Percentiles rank a stretch among this genome's conserved stretches.
These are phyloP conservation scores for Rubus idaeus DNA, from an alignment of 306 rosid species.

Conservation along the genomic window DNA sequence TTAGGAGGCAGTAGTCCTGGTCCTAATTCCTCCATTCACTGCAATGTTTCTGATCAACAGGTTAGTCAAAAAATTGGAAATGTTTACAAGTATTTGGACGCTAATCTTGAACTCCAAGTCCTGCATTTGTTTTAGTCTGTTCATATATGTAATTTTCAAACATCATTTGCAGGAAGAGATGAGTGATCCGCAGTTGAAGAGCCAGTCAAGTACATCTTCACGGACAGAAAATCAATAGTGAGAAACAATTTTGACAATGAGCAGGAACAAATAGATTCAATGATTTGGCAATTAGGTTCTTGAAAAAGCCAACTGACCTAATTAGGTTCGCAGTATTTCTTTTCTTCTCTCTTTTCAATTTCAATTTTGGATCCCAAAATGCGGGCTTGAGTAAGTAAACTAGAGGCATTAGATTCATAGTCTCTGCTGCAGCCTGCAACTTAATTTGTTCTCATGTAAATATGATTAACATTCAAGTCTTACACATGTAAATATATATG, in stretches of 20 bases:
- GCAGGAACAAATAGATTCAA: constrained; percentile 1
- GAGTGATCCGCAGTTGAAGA: constrained; percentile 41
- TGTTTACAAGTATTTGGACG: background rate
- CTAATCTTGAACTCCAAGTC: background rate
- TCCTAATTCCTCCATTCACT: constrained; percentile 26
- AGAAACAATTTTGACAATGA: constrained; percentile 2
- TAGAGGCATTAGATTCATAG: background rate
- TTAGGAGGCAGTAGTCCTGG: constrained; percentile 9
- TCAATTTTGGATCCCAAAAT: background rate
- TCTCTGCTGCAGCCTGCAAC: constrained; percentile 5
- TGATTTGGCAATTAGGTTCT: background rate
- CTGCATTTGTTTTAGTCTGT: too few relatives aligned
- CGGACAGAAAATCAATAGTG: constrained; percentile 22
- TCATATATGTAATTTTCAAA: background rate
- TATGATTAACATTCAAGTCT: constrained; percentile 1
- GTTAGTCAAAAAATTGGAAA: constrained; percentile 25
- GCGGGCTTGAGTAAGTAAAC: background rate
- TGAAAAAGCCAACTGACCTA: background rate
- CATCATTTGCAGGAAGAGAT: constrained; percentile 50
- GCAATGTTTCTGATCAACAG: constrained; percentile 42
- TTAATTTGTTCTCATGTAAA: constrained; percentile 13
- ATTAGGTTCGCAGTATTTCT: background rate
- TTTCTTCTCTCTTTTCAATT: background rate
- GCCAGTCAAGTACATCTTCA: constrained; percentile 41
- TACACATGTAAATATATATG: background rate